phyloP scores from a whole-genome alignment of 306 rosid species.

The Vigna angularis region DNA sequence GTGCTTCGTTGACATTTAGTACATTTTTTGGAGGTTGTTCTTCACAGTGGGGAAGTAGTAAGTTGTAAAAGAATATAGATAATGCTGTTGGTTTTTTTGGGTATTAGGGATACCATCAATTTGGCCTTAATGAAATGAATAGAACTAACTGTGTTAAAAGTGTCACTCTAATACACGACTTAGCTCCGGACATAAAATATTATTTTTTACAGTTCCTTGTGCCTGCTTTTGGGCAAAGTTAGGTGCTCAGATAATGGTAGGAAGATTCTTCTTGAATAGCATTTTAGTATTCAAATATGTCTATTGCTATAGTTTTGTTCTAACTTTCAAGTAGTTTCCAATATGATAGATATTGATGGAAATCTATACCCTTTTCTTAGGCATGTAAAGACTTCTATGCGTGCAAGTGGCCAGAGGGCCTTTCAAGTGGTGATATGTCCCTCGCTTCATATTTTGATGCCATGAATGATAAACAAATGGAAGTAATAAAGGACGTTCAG shows the following conservation, averaged over 20 bases:
- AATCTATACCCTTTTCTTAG: slow-evolving; percentile 45
- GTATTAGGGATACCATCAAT: neutral
- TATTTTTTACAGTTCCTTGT: neutral
- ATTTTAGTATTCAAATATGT: slow-evolving; percentile 1
- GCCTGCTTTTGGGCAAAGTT: slow-evolving; percentile 7
- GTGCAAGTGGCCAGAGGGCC: slow-evolving; percentile 78
- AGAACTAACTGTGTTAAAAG: neutral
- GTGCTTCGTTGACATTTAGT: neutral
- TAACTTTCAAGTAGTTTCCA: slow-evolving; percentile 1
- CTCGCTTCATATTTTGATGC: slow-evolving; percentile 79
- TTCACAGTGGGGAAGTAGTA: neutral
- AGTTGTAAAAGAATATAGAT: neutral
- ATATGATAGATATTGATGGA: slow-evolving; percentile 14
- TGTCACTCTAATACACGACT: neutral
- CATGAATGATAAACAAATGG: slow-evolving; percentile 66
- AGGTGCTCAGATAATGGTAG: neutral
- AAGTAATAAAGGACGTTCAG: slow-evolving; percentile 61
- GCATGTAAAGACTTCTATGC: slow-evolving; percentile 90
- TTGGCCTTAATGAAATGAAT: neutral
- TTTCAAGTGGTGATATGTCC: slow-evolving; percentile 72
- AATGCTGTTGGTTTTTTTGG: neutral
- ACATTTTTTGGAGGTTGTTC: neutral
- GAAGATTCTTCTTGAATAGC: neutral
- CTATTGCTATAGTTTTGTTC: slow-evolving; percentile 14
- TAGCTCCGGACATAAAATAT: neutral